These are phyloP conservation scores for Litchi chinensis DNA, from an alignment of 345 rosid genomes.

Conservation along the genomic window DNA sequence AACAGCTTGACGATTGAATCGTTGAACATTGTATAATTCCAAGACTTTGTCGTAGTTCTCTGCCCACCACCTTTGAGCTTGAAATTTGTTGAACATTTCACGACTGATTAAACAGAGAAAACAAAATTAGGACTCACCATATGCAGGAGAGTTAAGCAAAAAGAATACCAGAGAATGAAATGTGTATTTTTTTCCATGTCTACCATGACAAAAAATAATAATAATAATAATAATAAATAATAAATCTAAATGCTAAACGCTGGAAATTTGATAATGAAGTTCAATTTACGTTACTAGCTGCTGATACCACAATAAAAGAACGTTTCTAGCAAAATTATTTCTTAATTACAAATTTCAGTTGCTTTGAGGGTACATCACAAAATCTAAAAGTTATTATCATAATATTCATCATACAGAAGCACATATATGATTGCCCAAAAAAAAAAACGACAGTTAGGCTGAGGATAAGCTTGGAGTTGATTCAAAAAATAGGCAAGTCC, in stretches of 20 bases:
- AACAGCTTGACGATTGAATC: conserved; percentile 64
- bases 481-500: too few species aligned
- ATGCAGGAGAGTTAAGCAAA: background rate
- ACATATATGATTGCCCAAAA: background rate
- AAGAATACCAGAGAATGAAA: conserved; percentile 18
- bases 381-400: background rate
- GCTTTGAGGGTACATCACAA: background rate
- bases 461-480: too few species aligned
- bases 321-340: background rate
- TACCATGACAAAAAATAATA: background rate
- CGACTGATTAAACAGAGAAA: conserved; percentile 55
- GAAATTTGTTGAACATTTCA: conserved; percentile 91
- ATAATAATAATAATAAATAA: too few species aligned
- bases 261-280: background rate
- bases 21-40: conserved; percentile 93
- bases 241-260: background rate
- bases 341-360: too few species aligned
- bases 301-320: background rate
- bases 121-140: conserved; percentile 10
- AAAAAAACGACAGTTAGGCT: too few species aligned
- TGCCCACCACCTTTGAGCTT: conserved; percentile 99
- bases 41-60: conserved; percentile 88
- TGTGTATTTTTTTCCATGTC: background rate
- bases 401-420: background rate
- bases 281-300: background rate